Base-by-base conservation (phyloP, 768 basidiomycete genomes). In the Dacryopinax primogenitus region DNA sequence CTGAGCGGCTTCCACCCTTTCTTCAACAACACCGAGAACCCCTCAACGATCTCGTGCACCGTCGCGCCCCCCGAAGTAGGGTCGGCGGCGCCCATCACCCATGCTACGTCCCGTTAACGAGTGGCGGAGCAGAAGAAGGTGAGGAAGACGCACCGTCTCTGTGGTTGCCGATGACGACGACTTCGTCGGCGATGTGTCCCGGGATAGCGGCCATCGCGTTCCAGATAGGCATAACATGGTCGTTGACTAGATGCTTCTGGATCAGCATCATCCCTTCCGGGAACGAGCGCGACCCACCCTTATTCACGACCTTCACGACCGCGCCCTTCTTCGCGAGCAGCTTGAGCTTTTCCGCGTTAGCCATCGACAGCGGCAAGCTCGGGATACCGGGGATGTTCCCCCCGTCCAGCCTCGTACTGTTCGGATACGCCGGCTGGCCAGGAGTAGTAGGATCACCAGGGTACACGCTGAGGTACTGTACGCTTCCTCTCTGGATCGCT, bases 341-440 rank as follows among this genome's bases (percentile, higher is more conserved):
- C 9, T 92, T 76, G 7, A 93, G 76, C 18, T 81, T 79, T 67
- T 85, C 74, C 0, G 91, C 93, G 71, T 93, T 95, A 51, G 79
- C 76, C 86, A 90, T 94, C 0, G 88, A 90, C 68, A 96, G 83
- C 0, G 95, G 95, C n/a, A 97, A 74, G 70, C 90, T 92, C 0
- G 90, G 90, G 67, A 92, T 92, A 18, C 71, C 73, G 1, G 90
- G 88, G 36, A 87, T 81, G 69, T 86, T 89, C 44, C 74, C 76
- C 26, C 78, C 83, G 65, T 67, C 80, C 13, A 74, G 77, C 58
- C 88, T 81, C 13, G 87, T 86, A 37, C 84, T 83, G 71, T 92
- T 85, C 72, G 85, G 81, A 74, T 97, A 97, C 0, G 94, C 79
- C 61, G 95, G 94, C 67, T 84, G 82, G 11, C 88, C 90, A 3